Conservation (phyloP, 2,329 filamentous ascomycete genomes). For the Botrytis sinoallii region DNA sequence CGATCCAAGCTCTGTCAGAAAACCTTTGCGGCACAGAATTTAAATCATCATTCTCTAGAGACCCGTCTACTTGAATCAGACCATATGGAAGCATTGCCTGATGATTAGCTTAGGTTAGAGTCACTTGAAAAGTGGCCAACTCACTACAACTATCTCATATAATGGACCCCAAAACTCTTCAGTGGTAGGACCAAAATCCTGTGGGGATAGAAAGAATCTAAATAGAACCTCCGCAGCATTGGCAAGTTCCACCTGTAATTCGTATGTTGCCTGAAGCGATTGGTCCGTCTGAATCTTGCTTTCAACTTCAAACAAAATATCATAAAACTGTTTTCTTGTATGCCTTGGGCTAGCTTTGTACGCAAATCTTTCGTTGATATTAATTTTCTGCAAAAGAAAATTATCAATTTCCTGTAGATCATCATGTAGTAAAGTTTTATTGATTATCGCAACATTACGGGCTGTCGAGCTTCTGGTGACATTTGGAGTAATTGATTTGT, state of each 20-base stretch:
- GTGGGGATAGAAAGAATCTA: constrained; percentile 43
- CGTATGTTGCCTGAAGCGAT: constrained; percentile 28
- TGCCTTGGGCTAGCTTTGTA: constrained; percentile 1
- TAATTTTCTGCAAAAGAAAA: constrained; percentile 3
- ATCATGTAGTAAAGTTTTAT: neutral
- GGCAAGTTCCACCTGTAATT: constrained; percentile 40
- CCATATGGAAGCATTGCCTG: constrained; percentile 6
- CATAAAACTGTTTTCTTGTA: constrained; percentile 2
- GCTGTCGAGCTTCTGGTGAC: neutral
- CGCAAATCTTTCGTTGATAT: neutral
- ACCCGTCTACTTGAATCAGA: neutral
- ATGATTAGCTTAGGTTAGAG: neutral
- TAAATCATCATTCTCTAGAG: neutral
- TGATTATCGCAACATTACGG: neutral
- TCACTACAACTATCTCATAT: constrained; percentile 35
- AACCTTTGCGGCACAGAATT: neutral
- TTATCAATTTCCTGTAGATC: constrained; percentile 9
- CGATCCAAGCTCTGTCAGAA: neutral
- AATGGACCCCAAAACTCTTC: constrained; percentile 47
- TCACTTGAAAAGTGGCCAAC: neutral
- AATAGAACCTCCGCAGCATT: constrained; percentile 44
- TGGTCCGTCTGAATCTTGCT: constrained; percentile 23
- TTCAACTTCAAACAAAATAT: constrained; percentile 11
- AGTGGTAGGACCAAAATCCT: constrained; percentile 40
- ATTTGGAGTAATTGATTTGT: neutral